Percentiles rank a stretch among this genome's conserved stretches.
Evolutionary conservation across 2,329 filamentous ascomycete species (phyloP).

Genomic region (Alternaria longipes): DNA sequence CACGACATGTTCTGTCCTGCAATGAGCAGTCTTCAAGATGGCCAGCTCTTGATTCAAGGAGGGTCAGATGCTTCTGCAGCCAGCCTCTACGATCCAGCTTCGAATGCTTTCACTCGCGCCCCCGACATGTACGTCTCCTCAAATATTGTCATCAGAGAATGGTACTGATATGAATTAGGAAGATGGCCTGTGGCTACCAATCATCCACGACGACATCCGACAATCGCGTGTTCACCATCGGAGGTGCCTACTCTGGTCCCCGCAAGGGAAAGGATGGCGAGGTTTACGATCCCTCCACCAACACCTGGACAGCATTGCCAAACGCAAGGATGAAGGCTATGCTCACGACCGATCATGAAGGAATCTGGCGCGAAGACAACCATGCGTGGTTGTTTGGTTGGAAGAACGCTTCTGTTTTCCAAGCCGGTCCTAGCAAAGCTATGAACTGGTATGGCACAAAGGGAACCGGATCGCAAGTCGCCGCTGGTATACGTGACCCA

Average conservation of each 20-base stretch:
- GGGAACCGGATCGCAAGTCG: slow-evolving; percentile 25
- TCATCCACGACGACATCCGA: slow-evolving; percentile 30
- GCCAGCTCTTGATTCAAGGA: slow-evolving; percentile 36
- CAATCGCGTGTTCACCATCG: slow-evolving; percentile 38
- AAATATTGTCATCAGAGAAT: not conserved
- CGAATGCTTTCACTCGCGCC: slow-evolving; percentile 28
- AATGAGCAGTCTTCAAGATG: slow-evolving; percentile 36
- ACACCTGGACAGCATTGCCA: slow-evolving; percentile 34
- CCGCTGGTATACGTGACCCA: slow-evolving; percentile 32
- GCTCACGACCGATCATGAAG: slow-evolving; percentile 34
- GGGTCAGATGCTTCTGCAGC: slow-evolving; percentile 35
- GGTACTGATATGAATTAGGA: slow-evolving; percentile 10
- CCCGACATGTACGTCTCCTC: slow-evolving; percentile 23
- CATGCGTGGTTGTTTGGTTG: slow-evolving; percentile 37
- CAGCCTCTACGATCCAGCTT: slow-evolving; percentile 33
- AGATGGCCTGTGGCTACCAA: slow-evolving; percentile 38
- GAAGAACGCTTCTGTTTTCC: slow-evolving; percentile 33
- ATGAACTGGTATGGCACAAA: slow-evolving; percentile 41
- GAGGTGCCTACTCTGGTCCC: slow-evolving; percentile 36
- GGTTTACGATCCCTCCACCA: slow-evolving; percentile 31
- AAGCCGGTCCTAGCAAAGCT: slow-evolving; percentile 34
- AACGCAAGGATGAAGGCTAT: slow-evolving; percentile 27
- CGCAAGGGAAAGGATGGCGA: slow-evolving; percentile 36
- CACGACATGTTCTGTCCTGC: slow-evolving; percentile 43
- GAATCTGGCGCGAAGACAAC: slow-evolving; percentile 38